Percentiles rank a stretch among this genome's conserved stretches.
These are phyloP conservation scores for Brettanomyces sp. DNA, from an alignment of 805 yeast species.

Conservation along the genomic window DNA sequence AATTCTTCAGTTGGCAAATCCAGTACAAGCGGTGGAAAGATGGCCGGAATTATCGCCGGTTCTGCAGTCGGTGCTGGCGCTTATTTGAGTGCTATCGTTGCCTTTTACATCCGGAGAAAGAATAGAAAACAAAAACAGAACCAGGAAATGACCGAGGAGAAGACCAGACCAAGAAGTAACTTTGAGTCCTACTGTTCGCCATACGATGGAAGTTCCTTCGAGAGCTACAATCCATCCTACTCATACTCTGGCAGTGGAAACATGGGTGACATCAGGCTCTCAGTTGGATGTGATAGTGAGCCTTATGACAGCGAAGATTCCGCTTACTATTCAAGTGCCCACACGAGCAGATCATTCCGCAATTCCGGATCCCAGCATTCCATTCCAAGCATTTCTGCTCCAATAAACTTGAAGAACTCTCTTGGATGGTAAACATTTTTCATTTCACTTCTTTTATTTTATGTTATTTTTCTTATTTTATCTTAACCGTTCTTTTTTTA, in stretches of 20 bases:
- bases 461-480: neutral
- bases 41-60: conserved; percentile 78
- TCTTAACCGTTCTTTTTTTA: conserved; percentile 1
- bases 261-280: too few species aligned
- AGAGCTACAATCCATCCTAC: too few species aligned
- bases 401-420: conserved; percentile 63
- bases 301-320: too few species aligned
- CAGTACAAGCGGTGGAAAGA: conserved; percentile 23
- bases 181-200: too few species aligned
- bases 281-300: too few species aligned
- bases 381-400: conserved; percentile 49
- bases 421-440: conserved; percentile 47
- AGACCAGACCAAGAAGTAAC: neutral
- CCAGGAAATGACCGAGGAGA: neutral
- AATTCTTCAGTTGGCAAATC: conserved; percentile 3
- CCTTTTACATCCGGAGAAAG: conserved; percentile 3
- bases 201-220: too few species aligned
- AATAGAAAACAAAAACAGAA: neutral
- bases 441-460: neutral
- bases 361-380: conserved; percentile 16
- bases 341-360: conserved; percentile 5
- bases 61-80: conserved; percentile 67
- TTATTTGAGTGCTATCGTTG: conserved; percentile 25
- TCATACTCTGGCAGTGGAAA: too few species aligned
- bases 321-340: neutral